Conservation (phyloP, 352 stramenopile genomes). For the Globisporangium splendens region DNA sequence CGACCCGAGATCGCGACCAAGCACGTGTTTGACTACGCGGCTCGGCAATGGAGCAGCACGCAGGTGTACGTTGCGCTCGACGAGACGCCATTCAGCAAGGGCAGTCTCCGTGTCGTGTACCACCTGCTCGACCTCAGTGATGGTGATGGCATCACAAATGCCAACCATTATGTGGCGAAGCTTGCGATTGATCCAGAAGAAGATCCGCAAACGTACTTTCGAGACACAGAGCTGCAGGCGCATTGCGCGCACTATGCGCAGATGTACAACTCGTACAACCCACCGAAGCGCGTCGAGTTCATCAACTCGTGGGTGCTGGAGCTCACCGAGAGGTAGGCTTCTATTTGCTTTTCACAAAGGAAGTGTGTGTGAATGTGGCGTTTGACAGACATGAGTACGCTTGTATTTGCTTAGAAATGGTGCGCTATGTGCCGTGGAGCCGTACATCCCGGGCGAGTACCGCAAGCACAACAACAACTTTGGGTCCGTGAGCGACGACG, state of each 20-base stretch:
- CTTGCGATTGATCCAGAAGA: slow-evolving; percentile 85
- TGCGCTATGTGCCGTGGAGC: slow-evolving; percentile 70
- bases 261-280: slow-evolving; percentile 85
- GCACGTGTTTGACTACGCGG: slow-evolving; percentile 80
- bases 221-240: slow-evolving; percentile 84
- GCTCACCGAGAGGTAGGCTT: slow-evolving; percentile 47
- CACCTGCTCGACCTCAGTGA: slow-evolving; percentile 68
- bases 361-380: neutral
- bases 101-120: slow-evolving; percentile 76
- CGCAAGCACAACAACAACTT: slow-evolving; percentile 91
- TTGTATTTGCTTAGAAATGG: slow-evolving; percentile 27
- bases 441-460: slow-evolving; percentile 81
- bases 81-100: slow-evolving; percentile 80
- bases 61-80: slow-evolving; percentile 75
- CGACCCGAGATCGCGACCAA: slow-evolving; percentile 60
- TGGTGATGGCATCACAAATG: slow-evolving; percentile 8
- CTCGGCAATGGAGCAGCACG: slow-evolving; percentile 62
- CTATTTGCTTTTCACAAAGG: neutral
- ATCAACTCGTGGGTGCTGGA: slow-evolving; percentile 83
- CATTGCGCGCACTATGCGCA: slow-evolving; percentile 82
- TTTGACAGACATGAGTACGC: neutral
- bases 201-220: slow-evolving; percentile 87
- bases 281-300: slow-evolving; percentile 80
- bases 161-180: slow-evolving; percentile 71
- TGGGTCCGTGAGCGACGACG: slow-evolving; percentile 78